Base-by-base conservation (phyloP, 1,139 yeast genomes). In the Saccharomyces pastorianus region DNA sequence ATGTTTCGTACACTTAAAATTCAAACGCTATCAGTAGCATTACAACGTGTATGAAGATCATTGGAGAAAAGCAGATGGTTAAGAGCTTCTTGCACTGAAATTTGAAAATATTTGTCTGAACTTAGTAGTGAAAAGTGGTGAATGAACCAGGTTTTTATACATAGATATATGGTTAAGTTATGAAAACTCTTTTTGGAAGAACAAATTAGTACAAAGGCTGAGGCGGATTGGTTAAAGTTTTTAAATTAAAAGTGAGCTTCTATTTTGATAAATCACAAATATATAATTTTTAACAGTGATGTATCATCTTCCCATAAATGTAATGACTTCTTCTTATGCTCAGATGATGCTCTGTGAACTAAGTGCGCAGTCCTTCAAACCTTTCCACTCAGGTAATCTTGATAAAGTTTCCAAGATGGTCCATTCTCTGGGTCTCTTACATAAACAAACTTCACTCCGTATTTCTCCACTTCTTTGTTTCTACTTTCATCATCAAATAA, bases 401-500 rank as follows among this genome's bases (percentile, higher is more conserved):
- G 67, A 49, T 67, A 69, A 14, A 66, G 55, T 41, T 61, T 55
- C 72, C 72, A 69, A 3, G 67, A 61, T 4, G 69, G 67, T 0
- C 72, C 72, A 27, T 57, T 56, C 44, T 65, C 65, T 3, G 68
- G 63, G 54, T 68, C 70, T 46, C 50, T 62, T 6, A 69, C 64
- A 49, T 65, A 68, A 3, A 69, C 78, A 66, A 81, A 82, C 55
- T 75, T 74, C 55, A 83, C 81, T 14, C 81, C 80, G 41, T 80
- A 73, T 11, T 57, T 56, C 58, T 75, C 76, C 2, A 82, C 86
- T 59, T 82, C 87, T 59, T 70, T 73, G 60, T 82, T 82, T 63
- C 86, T 74, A 52, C 68, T 65, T 61, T 82, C 87, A 64, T 82
- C 86, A 61, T 82, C 86, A 61, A 76, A 82, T 44, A 83, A 68